Base-by-base conservation (phyloP, 2,329 filamentous ascomycete species). In the Sporothrix phasma region DNA sequence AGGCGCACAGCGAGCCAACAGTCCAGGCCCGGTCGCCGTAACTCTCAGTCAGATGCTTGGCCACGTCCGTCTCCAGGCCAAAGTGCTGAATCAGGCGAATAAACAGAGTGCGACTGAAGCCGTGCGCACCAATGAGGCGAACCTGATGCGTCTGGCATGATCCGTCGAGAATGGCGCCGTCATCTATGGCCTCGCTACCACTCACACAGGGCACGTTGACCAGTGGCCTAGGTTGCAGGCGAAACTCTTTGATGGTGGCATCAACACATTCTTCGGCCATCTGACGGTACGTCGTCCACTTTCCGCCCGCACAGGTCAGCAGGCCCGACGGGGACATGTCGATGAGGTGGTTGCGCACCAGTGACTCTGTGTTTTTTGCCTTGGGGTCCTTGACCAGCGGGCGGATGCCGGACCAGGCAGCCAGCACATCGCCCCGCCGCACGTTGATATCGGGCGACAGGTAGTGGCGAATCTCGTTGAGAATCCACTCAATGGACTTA, bases 11-110 rank as follows among this genome's bases (percentile, higher is more conserved):
- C 1, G 89, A 84, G 8, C 90, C 92, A 31, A 97, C 92, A 17
- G 88, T 88, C 92, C 92, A 97, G 24, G 92, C 91, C 64, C 92
- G 86, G 76, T 97, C 92, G 69, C 93, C 92, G 73, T 97, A 97
- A 64, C 90, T 89, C 72, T 89, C 84, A 15, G 88, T 88, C 31
- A 97, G 82, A 76, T 97, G 92, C 77, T 92, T 89, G 53, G 92
- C 92, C n/a, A 96, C 90, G 71, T 96, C 92, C 22, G 90, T 96
- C 76, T 96, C 92, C 66, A 97, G 78, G 67, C 92, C 92, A 73
- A 90, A 96, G 77, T 96, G 90, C 75, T 97, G 92, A 72, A 96
- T 94, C 41, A 97, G 80, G 75, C 93, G 92, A 80, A 97, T 96
- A 78, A 96, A 96, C 26, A 97, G 85, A 1, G 92, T 82, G 76